phyloP scores from a whole-genome alignment of 2,329 filamentous ascomycete genomes.

The Pochonia chlamydosporia region DNA sequence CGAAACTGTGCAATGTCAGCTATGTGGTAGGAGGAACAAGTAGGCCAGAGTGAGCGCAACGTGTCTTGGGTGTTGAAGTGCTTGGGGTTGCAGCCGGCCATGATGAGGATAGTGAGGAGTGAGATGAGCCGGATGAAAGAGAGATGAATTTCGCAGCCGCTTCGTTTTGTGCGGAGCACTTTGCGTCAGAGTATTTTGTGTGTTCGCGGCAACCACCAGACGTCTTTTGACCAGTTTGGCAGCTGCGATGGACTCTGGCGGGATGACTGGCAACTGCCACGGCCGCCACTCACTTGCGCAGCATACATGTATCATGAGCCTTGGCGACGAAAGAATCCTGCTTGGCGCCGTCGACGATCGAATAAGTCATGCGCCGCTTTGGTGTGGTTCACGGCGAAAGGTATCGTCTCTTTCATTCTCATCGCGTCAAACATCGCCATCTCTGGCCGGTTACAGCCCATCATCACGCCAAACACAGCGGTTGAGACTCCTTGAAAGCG shows the following conservation, averaged over 20 bases:
- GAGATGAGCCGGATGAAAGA: neutral
- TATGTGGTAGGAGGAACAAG: neutral
- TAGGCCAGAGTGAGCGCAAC: conserved; percentile 21
- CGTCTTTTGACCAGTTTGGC: too few relatives aligned
- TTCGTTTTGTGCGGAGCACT: neutral
- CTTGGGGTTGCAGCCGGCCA: conserved; percentile 31
- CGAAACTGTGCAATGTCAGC: conserved; percentile 59
- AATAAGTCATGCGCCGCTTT: too few relatives aligned
- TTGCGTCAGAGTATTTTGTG: neutral
- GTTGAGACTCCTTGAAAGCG: too few relatives aligned
- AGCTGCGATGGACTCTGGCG: neutral
- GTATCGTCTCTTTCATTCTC: too few relatives aligned
- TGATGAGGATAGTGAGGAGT: conserved; percentile 12
- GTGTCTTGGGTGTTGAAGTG: conserved; percentile 32
- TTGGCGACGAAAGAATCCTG: too few relatives aligned
- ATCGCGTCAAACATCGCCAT: too few relatives aligned
- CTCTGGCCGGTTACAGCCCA: too few relatives aligned
- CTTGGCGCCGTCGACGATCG: too few relatives aligned
- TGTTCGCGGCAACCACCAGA: neutral
- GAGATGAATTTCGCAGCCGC: neutral
- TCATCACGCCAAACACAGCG: too few relatives aligned
- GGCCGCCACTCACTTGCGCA: neutral
- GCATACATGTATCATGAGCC: neutral
- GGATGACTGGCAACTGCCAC: neutral
- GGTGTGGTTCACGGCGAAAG: too few relatives aligned